A percentile compares a stretch with the other conserved stretches of the same genome.
These are phyloP conservation scores for Aspergillus diversus DNA, from an alignment of 495 filamentous ascomycete species.

Conservation along the genomic window DNA sequence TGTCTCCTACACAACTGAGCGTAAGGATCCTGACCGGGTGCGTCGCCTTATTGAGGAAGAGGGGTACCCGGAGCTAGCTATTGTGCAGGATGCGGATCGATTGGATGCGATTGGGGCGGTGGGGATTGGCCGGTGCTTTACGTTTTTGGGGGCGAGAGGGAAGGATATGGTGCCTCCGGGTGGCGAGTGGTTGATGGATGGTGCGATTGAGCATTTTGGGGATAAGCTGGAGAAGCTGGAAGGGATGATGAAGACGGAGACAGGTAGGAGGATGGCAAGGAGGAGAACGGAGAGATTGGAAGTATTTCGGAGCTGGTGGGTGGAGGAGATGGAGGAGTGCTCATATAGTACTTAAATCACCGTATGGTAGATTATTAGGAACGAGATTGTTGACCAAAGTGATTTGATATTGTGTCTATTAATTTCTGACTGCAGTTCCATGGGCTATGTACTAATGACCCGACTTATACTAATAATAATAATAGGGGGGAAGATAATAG, in stretches of 20 bases:
- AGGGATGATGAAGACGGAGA: slow-evolving; percentile 74
- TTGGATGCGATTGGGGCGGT: slow-evolving; percentile 87
- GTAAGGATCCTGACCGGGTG: slow-evolving; percentile 58
- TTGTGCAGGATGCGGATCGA: slow-evolving; percentile 91
- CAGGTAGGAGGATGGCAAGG: slow-evolving; percentile 67
- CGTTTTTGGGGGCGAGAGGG: slow-evolving; percentile 68
- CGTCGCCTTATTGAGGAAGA: slow-evolving; percentile 50
- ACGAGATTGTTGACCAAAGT: background rate
- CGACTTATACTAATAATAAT: background rate
- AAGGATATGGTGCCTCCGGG: slow-evolving; percentile 32
- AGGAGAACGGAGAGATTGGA: slow-evolving; percentile 65
- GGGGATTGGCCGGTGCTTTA: slow-evolving; percentile 78
- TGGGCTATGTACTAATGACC: background rate
- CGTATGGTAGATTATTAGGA: too few relatives aligned
- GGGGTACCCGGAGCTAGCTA: slow-evolving; percentile 70
- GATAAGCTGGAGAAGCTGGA: slow-evolving; percentile 78
- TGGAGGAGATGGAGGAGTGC: slow-evolving; percentile 56
- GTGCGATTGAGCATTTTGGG: slow-evolving; percentile 72
- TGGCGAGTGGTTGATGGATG: slow-evolving; percentile 57
- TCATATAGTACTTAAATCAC: too few relatives aligned
- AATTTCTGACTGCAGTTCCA: background rate
- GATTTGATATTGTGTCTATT: slow-evolving; percentile 2
- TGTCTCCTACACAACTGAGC: slow-evolving; percentile 80
- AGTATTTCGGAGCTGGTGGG: slow-evolving; percentile 73
- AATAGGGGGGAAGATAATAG: background rate